phyloP scores from a whole-genome alignment of 805 yeast genomes.

The Ogataea allantospora region DNA sequence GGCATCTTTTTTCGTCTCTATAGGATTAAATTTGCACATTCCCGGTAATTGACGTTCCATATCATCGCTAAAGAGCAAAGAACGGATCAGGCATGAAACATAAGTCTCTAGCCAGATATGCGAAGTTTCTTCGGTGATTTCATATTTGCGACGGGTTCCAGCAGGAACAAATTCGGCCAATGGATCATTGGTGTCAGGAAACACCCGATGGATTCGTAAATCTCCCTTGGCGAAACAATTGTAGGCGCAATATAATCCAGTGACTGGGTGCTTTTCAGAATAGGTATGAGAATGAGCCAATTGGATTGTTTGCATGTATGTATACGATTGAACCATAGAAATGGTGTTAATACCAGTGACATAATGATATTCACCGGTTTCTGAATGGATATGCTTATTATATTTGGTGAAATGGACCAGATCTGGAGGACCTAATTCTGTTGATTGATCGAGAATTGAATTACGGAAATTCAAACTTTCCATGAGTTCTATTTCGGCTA shows the following conservation, averaged over 20 bases:
- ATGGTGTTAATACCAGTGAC: slow-evolving; percentile 54
- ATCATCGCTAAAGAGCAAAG: slow-evolving; percentile 51
- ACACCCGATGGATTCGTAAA: slow-evolving; percentile 60
- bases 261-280: slow-evolving; percentile 30
- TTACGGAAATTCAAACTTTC: slow-evolving; percentile 55
- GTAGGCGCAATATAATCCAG: slow-evolving; percentile 63
- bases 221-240: slow-evolving; percentile 76
- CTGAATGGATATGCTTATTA: slow-evolving; percentile 43
- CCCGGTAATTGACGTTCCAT: slow-evolving; percentile 59
- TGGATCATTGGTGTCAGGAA: slow-evolving; percentile 46
- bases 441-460: slow-evolving; percentile 38
- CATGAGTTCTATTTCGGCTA: slow-evolving; percentile 48
- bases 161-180: slow-evolving; percentile 48
- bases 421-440: slow-evolving; percentile 75
- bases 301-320: slow-evolving; percentile 48
- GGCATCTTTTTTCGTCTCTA: slow-evolving; percentile 35
- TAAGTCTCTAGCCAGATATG: slow-evolving; percentile 60
- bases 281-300: slow-evolving; percentile 34
- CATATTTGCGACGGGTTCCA: slow-evolving; percentile 36
- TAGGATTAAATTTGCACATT: slow-evolving; percentile 48
- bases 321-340: slow-evolving; percentile 52
- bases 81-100: slow-evolving; percentile 56
- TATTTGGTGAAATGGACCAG: slow-evolving; percentile 52
- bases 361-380: slow-evolving; percentile 54
- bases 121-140: slow-evolving; percentile 41